Evolutionary conservation across 257 asterid genomes (phyloP), one percentile per base, ranked within the genome.

Genomic region (Solanum chilense): DNA sequence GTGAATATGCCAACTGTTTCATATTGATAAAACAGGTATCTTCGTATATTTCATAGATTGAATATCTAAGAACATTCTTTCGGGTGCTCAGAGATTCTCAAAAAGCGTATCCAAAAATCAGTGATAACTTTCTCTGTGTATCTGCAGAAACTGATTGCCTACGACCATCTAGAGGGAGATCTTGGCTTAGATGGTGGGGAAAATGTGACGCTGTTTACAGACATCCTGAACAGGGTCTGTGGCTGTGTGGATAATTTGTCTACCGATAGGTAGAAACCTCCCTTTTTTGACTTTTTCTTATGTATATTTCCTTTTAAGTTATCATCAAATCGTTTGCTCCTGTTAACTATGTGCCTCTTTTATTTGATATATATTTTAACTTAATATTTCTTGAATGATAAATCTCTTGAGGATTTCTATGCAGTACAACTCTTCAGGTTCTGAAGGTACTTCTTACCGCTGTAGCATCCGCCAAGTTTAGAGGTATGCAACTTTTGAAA

Each of bases 361-460:
- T 21, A 71, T 47, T 70, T 71, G 37, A 47, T 87, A 52, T 85
- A 66, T 70, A 35, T 20, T 20, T 77, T 88, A 88, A 81, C 60
- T 64, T 35, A 52, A 84, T 45, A 29, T 80, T 14, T 80, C 39
- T 80, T 37, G 66, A 47, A 41, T 80, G 85, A 80, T 80, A 16
- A 90, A 88, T 85, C 41, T 86, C 77, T 88, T 64, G 86, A 68
- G 42, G 84, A 88, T 86, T 90, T 88, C 86, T 87, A 84, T 92
- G 93, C 99, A 97, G 99, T 86, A 97, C 99, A 15, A 93, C 96
- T 88, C 99, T 97, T 90, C 99, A 97, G 94, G 98, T 97, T 44
- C 90, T 97, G 90, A 97, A 97, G 93, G 99, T 96, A 89, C 98
- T 96, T 90, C 97, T 97, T 88, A 96, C 99, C 76, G 98, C 98